Evolutionary conservation across 306 rosid genomes (phyloP), one percentile per base, ranked within the genome.

Genomic region (Senna siamea): DNA sequence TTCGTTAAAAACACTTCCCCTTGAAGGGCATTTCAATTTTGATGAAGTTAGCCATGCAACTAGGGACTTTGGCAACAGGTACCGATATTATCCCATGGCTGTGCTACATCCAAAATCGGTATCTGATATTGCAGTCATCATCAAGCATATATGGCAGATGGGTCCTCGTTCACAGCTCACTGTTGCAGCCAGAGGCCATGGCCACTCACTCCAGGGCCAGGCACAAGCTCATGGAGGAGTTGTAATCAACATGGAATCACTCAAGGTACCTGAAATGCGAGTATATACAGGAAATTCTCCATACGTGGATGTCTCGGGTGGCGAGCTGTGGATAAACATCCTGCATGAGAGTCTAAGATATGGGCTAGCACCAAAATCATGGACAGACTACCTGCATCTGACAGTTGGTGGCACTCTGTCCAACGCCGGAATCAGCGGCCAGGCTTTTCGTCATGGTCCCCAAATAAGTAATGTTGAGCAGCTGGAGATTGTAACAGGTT

Each of bases 351-450:
- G 90, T 1, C 82, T 85, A 5, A 54, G 74, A 10, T 54, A 19
- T 54, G 96, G 97, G 0, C 79, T 88, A 1, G 53, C 97, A 0
- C 98, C 97, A 0, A 81, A 82, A 2, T 85, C 97, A 4, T 95
- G 96, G 99, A 87, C 93, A 19, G 97, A 95, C 35, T 95, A 92
- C 41, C 81, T 95, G 81, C 77, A 60, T 67, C 41, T 95, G 22
- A 88, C 87, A 1, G 92, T 89, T 22, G 98, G 95, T 9, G 98
- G 98, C 18, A 94, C 97, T 3, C 88, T 94, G 62, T 91, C 95
- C 15, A 91, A 91, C 51, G 98, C 98, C 12, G 97, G 98, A 9
- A 87, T 94, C 3, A 87, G 98, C 46, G 98, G 98, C n/a, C 98
- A 91, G 53, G 52, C 92, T 13, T 89, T 89, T 56, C 84, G 82